Evolutionary conservation across 257 asterid species (phyloP).

Genomic region (Verbena officinalis): DNA sequence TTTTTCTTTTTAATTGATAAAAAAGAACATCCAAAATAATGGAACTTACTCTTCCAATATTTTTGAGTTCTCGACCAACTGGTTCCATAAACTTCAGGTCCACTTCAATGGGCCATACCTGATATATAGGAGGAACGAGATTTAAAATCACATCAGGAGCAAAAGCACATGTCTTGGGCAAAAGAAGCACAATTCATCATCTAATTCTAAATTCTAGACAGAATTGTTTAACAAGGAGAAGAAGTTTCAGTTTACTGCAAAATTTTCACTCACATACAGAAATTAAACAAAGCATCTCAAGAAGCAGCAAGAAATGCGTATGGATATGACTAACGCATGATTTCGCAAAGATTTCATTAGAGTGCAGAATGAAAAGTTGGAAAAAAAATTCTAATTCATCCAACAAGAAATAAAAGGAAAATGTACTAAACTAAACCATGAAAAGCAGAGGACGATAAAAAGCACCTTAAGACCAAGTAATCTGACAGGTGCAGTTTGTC

Average conservation of each 20-base stretch:
- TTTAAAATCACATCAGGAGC: neutral
- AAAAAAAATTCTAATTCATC: too few species aligned
- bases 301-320: neutral
- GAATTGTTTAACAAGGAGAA: constrained; percentile 1
- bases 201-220: too few species aligned
- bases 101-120: constrained; percentile 96
- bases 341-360: too few species aligned
- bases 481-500: constrained; percentile 73
- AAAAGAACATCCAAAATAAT: neutral
- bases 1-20: neutral
- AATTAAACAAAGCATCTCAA: constrained; percentile 4
- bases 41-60: constrained; percentile 69
- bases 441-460: constrained; percentile 12
- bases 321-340: too few species aligned
- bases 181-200: too few species aligned
- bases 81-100: constrained; percentile 94
- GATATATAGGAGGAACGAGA: neutral
- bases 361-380: too few species aligned
- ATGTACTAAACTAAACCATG: constrained; percentile 1
- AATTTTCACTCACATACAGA: neutral
- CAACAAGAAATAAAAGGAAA: constrained; percentile 7
- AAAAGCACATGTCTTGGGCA: neutral
- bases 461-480: constrained; percentile 88
- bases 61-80: constrained; percentile 80
- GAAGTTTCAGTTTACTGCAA: constrained; percentile 2